Percentiles rank a stretch among this genome's conserved stretches.
Evolutionary conservation across 1,284 basidiomycete species (phyloP).

Genomic region (Xanthoconium separans): DNA sequence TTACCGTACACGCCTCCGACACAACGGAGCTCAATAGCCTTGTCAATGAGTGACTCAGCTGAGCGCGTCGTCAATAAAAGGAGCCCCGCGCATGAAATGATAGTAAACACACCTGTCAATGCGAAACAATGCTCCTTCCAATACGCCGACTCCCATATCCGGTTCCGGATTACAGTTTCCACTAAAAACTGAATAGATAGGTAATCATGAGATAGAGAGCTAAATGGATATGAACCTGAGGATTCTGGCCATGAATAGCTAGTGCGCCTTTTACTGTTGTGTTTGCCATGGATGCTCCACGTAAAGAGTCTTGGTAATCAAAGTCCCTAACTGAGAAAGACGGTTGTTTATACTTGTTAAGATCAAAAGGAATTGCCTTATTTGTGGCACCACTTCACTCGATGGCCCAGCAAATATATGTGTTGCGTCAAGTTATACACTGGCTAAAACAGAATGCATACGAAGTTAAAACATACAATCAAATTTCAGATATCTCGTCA

Average conservation of each 20-base stretch:
- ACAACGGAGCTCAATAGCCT: slow-evolving; percentile 77
- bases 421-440: neutral
- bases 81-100: neutral
- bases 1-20: slow-evolving; percentile 95
- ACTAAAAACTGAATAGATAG: slow-evolving; percentile 77
- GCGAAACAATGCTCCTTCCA: slow-evolving; percentile 99
- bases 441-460: neutral
- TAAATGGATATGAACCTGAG: slow-evolving; percentile 58
- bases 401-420: neutral
- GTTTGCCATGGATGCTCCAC: slow-evolving; percentile 68
- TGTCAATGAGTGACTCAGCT: slow-evolving; percentile 94
- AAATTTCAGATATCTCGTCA: neutral
- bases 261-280: slow-evolving; percentile 81
- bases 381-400: neutral
- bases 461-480: neutral
- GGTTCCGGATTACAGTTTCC: slow-evolving; percentile 93
- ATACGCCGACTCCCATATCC: slow-evolving; percentile 93
- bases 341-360: slow-evolving; percentile 25
- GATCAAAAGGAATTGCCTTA: slow-evolving; percentile 11
- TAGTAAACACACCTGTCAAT: slow-evolving; percentile 62
- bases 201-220: slow-evolving; percentile 5
- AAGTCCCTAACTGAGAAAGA: neutral
- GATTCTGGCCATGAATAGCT: slow-evolving; percentile 92
- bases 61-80: slow-evolving; percentile 15
- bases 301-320: neutral